These are phyloP conservation scores for Thielaviopsis populi DNA, from an alignment of 2,329 filamentous ascomycete species.

Conservation along the genomic window DNA sequence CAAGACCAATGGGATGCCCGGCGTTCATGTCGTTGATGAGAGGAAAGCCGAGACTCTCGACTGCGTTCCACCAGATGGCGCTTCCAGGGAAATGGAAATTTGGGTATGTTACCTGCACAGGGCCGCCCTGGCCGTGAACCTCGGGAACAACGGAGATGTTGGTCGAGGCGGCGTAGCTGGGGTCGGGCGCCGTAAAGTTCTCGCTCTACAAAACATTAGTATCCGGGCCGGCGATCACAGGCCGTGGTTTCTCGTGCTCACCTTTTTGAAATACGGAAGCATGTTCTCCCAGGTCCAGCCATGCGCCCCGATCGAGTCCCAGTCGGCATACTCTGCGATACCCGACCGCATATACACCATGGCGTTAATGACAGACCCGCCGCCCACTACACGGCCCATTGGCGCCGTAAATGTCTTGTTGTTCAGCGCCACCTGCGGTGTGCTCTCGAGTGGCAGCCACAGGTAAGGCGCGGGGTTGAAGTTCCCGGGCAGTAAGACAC, in stretches of 20 bases:
- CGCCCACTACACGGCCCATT: constrained; percentile 26
- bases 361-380: constrained; percentile 28
- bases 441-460: constrained; percentile 21
- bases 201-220: constrained; percentile 13
- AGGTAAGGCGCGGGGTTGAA: constrained; percentile 22
- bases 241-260: constrained; percentile 8
- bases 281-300: constrained; percentile 28
- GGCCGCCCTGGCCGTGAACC: constrained; percentile 39
- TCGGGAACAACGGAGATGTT: constrained; percentile 28
- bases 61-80: constrained; percentile 34
- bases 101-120: constrained; percentile 35
- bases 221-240: neutral
- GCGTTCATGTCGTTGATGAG: constrained; percentile 29
- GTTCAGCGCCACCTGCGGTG: constrained; percentile 21
- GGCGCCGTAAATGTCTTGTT: constrained; percentile 18
- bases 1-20: constrained; percentile 19
- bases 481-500: constrained; percentile 22
- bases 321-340: constrained; percentile 29
- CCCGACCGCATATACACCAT: constrained; percentile 26
- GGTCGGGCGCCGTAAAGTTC: constrained; percentile 17
- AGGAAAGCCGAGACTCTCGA: constrained; percentile 39
- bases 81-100: constrained; percentile 20
- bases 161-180: constrained; percentile 12
- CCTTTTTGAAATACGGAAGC: constrained; percentile 32
- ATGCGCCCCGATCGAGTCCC: constrained; percentile 31